phyloP scores from a whole-genome alignment of 345 rosid genomes.

The Eucalyptus albens region DNA sequence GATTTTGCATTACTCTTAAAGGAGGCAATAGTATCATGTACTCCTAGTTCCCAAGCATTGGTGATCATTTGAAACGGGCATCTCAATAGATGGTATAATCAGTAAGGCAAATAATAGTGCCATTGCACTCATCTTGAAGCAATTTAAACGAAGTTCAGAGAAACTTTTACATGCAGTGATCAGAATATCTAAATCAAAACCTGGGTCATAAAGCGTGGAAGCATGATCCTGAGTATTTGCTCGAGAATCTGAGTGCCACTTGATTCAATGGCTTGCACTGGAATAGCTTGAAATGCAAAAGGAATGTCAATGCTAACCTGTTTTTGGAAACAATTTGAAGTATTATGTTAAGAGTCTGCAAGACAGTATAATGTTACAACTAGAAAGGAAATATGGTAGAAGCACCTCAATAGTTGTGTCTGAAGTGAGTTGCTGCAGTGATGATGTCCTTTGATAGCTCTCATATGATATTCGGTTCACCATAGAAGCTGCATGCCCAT shows the following conservation, averaged over 20 bases:
- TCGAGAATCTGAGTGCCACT: slow-evolving; percentile 75
- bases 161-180: background rate
- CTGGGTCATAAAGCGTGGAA: slow-evolving; percentile 92
- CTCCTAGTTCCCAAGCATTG: background rate
- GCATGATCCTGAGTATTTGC: slow-evolving; percentile 72
- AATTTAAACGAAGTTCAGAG: background rate
- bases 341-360: background rate
- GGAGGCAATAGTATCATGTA: background rate
- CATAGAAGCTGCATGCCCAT: slow-evolving; percentile 83
- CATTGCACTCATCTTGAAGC: background rate
- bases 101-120: background rate
- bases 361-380: background rate
- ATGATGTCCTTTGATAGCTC: slow-evolving; percentile 17
- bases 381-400: background rate
- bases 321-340: background rate
- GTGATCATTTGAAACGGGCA: background rate
- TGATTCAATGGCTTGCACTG: slow-evolving; percentile 59
- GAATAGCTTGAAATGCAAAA: slow-evolving; percentile 62
- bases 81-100: background rate
- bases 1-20: background rate
- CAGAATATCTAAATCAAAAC: slow-evolving; percentile 5
- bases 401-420: slow-evolving; percentile 85
- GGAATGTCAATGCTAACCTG: slow-evolving; percentile 82
- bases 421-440: slow-evolving; percentile 54
- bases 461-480: slow-evolving; percentile 70